Percentiles rank a stretch among this genome's conserved stretches.
Conservation (phyloP, 495 filamentous ascomycete genomes). For the Podospora appendiculata region DNA sequence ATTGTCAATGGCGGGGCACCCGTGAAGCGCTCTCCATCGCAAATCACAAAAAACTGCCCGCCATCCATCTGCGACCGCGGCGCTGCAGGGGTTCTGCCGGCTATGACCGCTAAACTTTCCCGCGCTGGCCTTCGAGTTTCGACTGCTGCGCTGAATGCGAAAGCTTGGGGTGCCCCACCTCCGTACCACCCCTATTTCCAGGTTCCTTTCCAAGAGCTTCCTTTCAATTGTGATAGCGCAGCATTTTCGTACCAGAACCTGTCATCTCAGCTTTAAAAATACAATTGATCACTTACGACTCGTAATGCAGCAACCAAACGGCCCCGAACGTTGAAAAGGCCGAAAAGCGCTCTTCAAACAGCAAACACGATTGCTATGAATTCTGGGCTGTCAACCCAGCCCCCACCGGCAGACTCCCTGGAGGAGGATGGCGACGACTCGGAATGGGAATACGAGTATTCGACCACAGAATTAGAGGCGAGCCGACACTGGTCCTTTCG, state of each 20-base stretch:
- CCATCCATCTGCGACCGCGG: neutral
- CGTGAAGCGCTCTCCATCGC: neutral
- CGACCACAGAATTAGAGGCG: slow-evolving; percentile 46
- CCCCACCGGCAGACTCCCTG: neutral
- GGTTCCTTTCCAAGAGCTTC: neutral
- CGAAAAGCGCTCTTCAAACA: too few species aligned
- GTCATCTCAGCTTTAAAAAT: too few species aligned
- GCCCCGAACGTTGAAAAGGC: too few species aligned
- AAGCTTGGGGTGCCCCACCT: neutral
- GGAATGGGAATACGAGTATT: slow-evolving; percentile 57
- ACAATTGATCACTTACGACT: neutral
- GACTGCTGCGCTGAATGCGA: too few species aligned
- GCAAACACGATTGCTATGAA: too few species aligned
- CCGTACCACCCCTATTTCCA: neutral
- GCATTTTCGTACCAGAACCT: too few species aligned
- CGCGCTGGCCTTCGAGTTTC: too few species aligned
- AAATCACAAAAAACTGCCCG: slow-evolving; percentile 3
- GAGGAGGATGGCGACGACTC: slow-evolving; percentile 41
- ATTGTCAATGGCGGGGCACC: neutral
- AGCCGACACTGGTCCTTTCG: neutral
- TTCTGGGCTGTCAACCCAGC: neutral
- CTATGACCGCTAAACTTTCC: slow-evolving; percentile 19
- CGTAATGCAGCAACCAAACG: neutral
- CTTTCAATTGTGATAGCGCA: too few species aligned
- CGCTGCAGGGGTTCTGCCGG: slow-evolving; percentile 10